Base-by-base conservation (phyloP, 148 eudicot species). In the Pouteria glomerata region DNA sequence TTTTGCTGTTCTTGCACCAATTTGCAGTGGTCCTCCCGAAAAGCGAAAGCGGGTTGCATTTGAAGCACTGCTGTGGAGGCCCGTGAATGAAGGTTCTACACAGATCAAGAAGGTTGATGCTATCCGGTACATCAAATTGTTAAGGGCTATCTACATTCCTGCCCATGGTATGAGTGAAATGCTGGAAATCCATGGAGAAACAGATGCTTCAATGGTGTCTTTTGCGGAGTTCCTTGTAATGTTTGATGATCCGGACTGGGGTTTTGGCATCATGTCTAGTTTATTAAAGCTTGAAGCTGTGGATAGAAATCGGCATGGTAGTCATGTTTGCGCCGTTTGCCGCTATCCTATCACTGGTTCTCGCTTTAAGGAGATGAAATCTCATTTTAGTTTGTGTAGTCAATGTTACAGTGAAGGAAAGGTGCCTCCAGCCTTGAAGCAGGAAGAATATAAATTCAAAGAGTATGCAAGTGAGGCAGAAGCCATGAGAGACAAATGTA, bases 211-310 rank as follows among this genome's bases (percentile, higher is more conserved):
- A 21, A 53, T 74, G 66, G 81, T 88, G 18, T 85, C 99, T n/a
- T 76, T 83, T 13, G 35, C 81, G 1, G 96, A 95, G 72, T 95
- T 91, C 73, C 68, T 84, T 34, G 79, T n/a, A 3, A 89, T 92
- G 96, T 95, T 91, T 76, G 97, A 91, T 72, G 97, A 95, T 77
- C 80, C 75, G 19, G 99, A 95, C 62, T 89, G 93, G 90, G 99
- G 99, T 29, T 95, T 91, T 66, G 96, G 96, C 23, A 83, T 95
- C 41, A 79, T 95, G 89, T 84, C 99, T 16, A 85, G 78, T 55
- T 72, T 95, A 37, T 51, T 88, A 70, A 95, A 82, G 80, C 90
- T 95, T 18, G 99, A 95, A 79, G 71, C 75, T 0, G 90, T 91
- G 27, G 99, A 95, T 71, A 85, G 99, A 67, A 87, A 81, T 24